Evolutionary conservation across 208 protist species (phyloP).

Genomic region (Porcisia deanei): DNA sequence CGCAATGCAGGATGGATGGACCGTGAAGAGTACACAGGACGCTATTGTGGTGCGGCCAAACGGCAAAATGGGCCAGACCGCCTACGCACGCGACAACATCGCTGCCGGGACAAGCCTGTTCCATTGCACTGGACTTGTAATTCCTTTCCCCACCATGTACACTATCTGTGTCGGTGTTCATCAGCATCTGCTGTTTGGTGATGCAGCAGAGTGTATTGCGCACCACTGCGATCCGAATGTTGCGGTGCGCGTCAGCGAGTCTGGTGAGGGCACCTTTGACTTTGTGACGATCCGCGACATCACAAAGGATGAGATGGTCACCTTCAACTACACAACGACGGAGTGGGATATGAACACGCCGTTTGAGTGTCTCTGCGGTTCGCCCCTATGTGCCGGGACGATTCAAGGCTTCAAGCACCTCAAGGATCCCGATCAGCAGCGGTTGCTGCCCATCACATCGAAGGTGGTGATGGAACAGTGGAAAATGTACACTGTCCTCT

Average conservation of each 20-base stretch:
- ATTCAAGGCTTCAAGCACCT: conserved; percentile 78
- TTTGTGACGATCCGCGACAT: conserved; percentile 72
- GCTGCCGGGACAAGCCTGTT: conserved; percentile 52
- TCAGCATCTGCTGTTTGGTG: conserved; percentile 82
- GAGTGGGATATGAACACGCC: conserved; percentile 89
- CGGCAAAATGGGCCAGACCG: conserved; percentile 84
- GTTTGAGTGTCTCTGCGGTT: conserved; percentile 86
- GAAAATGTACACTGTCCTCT: not conserved
- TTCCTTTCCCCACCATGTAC: conserved; percentile 90
- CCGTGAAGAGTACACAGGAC: conserved; percentile 55
- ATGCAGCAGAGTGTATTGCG: conserved; percentile 87
- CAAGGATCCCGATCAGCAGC: conserved; percentile 57
- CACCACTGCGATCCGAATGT: conserved; percentile 91
- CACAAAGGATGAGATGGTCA: conserved; percentile 71
- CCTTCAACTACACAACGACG: conserved; percentile 90
- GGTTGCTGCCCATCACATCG: conserved; percentile 76
- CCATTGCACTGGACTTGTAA: conserved; percentile 67
- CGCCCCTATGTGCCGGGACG: conserved; percentile 47
- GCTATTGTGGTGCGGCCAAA: conserved; percentile 67
- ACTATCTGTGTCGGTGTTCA: conserved; percentile 81
- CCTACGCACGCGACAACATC: conserved; percentile 64
- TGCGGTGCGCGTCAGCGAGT: conserved; percentile 47
- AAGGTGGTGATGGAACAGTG: conserved; percentile 51
- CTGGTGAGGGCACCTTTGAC: conserved; percentile 57
- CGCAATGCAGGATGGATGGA: conserved; percentile 84